A percentile compares a stretch with the other conserved stretches of the same genome.
Conservation (phyloP, 306 rosid genomes). For the Rubus parviflorus region DNA sequence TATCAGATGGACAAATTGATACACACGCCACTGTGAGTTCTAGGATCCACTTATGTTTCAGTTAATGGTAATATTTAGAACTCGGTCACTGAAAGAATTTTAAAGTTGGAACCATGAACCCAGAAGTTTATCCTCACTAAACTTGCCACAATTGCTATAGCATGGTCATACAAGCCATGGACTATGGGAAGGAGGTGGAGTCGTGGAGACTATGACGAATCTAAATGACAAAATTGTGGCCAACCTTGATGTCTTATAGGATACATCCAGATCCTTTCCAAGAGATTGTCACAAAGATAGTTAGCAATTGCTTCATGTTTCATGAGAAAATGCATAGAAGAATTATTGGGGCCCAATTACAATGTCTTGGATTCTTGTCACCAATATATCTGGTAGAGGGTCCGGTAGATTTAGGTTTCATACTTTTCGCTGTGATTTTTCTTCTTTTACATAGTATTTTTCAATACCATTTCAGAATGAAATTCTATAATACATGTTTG, state of each 20-base stretch:
- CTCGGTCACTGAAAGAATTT: neutral
- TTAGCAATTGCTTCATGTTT: neutral
- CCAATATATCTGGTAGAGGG: neutral
- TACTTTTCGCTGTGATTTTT: neutral
- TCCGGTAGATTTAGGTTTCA: neutral
- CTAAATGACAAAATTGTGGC: neutral
- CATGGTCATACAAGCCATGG: neutral
- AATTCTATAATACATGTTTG: neutral
- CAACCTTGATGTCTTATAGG: neutral
- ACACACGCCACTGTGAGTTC: constrained; percentile 34
- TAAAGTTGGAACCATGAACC: neutral
- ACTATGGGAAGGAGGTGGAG: neutral
- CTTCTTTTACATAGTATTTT: neutral
- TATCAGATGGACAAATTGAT: constrained; percentile 23
- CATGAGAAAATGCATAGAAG: neutral
- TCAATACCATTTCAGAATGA: neutral
- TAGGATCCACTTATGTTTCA: neutral
- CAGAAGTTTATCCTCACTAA: neutral
- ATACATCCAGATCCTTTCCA: neutral
- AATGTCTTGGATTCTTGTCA: neutral
- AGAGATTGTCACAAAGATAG: neutral
- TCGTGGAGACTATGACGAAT: neutral
- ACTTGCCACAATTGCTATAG: neutral
- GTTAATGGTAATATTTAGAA: neutral
- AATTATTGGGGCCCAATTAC: neutral